A percentile compares a stretch with the other conserved stretches of the same genome.
These are phyloP conservation scores for Taphrina flavorubra DNA, from an alignment of 1,139 yeast species.

Conservation along the genomic window DNA sequence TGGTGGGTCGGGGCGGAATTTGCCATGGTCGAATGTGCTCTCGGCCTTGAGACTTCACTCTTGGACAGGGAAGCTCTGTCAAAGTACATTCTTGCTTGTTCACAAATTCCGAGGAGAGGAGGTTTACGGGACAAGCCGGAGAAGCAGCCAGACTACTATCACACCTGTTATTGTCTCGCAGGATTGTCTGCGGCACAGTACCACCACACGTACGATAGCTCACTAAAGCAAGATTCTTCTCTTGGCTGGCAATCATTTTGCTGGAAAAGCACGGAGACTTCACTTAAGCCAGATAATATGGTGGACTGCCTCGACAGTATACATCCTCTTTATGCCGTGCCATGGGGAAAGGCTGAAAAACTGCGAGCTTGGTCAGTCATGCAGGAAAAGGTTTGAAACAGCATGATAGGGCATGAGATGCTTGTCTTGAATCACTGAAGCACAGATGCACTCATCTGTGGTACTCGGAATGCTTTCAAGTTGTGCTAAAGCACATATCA, in stretches of 20 bases:
- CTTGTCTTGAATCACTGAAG: too few relatives aligned
- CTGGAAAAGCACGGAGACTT: constrained; percentile 37
- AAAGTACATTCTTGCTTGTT: constrained; percentile 72
- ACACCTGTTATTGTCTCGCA: constrained; percentile 79
- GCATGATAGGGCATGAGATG: neutral
- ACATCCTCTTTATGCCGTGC: constrained; percentile 72
- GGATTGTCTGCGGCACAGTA: constrained; percentile 78
- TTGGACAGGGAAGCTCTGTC: constrained; percentile 62
- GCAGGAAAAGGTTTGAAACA: constrained; percentile 6
- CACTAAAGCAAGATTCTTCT: constrained; percentile 46
- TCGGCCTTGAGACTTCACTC: neutral
- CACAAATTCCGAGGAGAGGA: constrained; percentile 67
- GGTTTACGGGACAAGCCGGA: constrained; percentile 93
- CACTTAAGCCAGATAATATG: constrained; percentile 38
- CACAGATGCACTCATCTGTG: neutral
- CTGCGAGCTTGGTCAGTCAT: constrained; percentile 46
- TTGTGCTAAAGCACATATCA: neutral
- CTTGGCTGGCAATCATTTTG: constrained; percentile 47
- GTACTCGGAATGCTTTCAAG: neutral
- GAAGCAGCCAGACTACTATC: constrained; percentile 79
- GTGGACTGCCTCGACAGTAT: constrained; percentile 53
- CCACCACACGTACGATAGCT: constrained; percentile 50
- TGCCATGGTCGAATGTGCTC: constrained; percentile 50
- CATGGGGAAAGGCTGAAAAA: constrained; percentile 53
- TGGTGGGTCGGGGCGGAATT: constrained; percentile 88